Base-by-base conservation (phyloP, 2,329 filamentous ascomycete genomes). In the Parascedosporium putredinis region DNA sequence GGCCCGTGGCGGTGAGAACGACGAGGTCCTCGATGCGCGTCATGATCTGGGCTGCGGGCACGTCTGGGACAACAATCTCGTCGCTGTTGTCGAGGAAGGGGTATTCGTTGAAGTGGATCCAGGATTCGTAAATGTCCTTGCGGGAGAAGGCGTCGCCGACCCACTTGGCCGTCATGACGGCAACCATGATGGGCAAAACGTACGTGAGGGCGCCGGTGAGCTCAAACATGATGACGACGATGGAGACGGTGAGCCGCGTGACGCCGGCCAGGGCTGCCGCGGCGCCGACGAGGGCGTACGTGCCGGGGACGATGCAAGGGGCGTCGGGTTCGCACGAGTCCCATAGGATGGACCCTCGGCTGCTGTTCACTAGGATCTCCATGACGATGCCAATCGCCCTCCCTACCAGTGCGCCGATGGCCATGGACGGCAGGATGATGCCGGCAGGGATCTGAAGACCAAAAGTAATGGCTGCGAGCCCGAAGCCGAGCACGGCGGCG, bases 181-280 rank as follows among this genome's bases (percentile, higher is more conserved):
- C 89, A 55, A 98, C 87, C 93, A 98, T 98, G 65, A 97, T 98
- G 50, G 93, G 93, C 6, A 98, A 79, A 45, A 98, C 91, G 62
- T 97, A 97, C 1, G 89, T 95, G 24, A 98, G 76, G 1, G 93
- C 93, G 48, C 93, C 93, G 0, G 93, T 98, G 50, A 98, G 82
- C 70, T 98, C 93, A 61, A 98, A 98, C 86, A 96, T 96, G 69
- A 98, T 98, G 60, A 97, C 93, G 4, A 98, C 91, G 56, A 98
- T 96, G 10, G 90, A 96, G 9, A 96, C 89, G 0, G 93, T 98
- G 83, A 98, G 94, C 57, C 91, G 81, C 16, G 91, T 97, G 31
- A 94, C 88, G 45, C 93, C 93, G 5, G 87, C 88, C 2, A 98
- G 79, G n/a, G 91, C 88, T 3, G 93, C 90, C 1, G 93, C 91